These are phyloP conservation scores for Paecilomyces niveus DNA, from an alignment of 2,329 filamentous ascomycete species.

Conservation along the genomic window DNA sequence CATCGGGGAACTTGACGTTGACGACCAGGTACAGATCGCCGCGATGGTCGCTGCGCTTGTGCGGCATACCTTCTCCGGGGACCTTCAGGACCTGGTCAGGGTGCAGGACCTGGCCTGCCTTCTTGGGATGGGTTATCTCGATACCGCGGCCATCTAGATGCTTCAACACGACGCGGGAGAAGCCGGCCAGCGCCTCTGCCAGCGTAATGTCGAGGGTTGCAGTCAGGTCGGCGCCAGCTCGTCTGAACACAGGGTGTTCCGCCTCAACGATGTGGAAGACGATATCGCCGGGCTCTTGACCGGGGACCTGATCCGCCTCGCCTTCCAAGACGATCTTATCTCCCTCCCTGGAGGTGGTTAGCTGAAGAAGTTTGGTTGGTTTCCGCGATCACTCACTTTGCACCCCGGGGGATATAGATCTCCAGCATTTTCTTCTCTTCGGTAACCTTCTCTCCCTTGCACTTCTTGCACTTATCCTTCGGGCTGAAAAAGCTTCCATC, in stretches of 20 bases:
- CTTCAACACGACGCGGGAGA: slow-evolving; percentile 81
- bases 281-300: slow-evolving; percentile 85
- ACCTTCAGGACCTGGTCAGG: slow-evolving; percentile 84
- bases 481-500: slow-evolving; percentile 84
- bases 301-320: slow-evolving; percentile 87
- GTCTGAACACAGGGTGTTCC: slow-evolving; percentile 71
- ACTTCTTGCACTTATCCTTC: slow-evolving; percentile 98
- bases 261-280: slow-evolving; percentile 81
- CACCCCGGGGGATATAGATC: slow-evolving; percentile 88
- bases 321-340: slow-evolving; percentile 86
- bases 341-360: slow-evolving; percentile 51
- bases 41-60: slow-evolving; percentile 73
- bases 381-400: slow-evolving; percentile 42
- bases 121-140: slow-evolving; percentile 65
- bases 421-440: slow-evolving; percentile 92
- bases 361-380: not conserved
- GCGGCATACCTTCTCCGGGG: slow-evolving; percentile 85
- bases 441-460: slow-evolving; percentile 83
- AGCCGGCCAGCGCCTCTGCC: slow-evolving; percentile 77
- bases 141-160: slow-evolving; percentile 94
- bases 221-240: slow-evolving; percentile 75
- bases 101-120: slow-evolving; percentile 70
- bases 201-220: slow-evolving; percentile 76
- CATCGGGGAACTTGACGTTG: slow-evolving; percentile 80
- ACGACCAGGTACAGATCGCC: slow-evolving; percentile 85